Evolutionary conservation across 139 green algal genomes (phyloP).

Genomic region (Desmodesmus armatus): DNA sequence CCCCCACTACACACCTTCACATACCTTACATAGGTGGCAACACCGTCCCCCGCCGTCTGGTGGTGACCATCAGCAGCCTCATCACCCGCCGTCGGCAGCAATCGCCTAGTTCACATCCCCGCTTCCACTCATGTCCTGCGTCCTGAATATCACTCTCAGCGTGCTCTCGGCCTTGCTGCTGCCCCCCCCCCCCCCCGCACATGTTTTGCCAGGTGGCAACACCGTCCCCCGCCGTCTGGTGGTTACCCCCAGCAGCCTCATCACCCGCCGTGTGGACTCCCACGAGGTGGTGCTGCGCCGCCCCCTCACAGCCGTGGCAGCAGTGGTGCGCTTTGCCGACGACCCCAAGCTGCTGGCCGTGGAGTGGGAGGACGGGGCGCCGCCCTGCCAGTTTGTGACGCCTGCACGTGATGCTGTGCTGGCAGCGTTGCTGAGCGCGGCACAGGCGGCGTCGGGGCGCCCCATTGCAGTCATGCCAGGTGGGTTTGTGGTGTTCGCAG

Average conservation of each 20-base stretch:
- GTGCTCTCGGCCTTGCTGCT: not conserved
- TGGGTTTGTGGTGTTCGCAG: too few species aligned
- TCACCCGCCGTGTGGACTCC: conserved; percentile 70
- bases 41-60: conserved; percentile 61
- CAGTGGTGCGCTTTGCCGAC: conserved; percentile 57
- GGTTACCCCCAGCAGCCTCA: conserved; percentile 70
- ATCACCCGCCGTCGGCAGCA: conserved; percentile 80
- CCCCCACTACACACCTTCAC: too few species aligned
- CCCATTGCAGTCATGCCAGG: conserved; percentile 61
- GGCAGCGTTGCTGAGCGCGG: conserved; percentile 77
- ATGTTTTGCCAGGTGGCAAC: conserved; percentile 56
- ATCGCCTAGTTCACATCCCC: too few species aligned
- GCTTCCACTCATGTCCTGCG: too few species aligned
- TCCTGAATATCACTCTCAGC: too few species aligned
- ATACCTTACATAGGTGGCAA: too few species aligned
- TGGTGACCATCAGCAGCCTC: conserved; percentile 69
- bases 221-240: conserved; percentile 64
- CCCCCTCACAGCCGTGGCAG: conserved; percentile 33
- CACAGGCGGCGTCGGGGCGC: conserved; percentile 68
- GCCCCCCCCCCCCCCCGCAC: too few species aligned
- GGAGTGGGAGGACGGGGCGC: conserved; percentile 79
- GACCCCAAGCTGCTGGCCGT: conserved; percentile 82
- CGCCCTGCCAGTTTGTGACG: conserved; percentile 69
- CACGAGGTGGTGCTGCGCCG: conserved; percentile 63
- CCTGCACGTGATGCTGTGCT: conserved; percentile 77